A percentile compares a stretch with the other conserved stretches of the same genome.
phyloP scores from a whole-genome alignment of 2,329 filamentous ascomycete genomes.

The Cordyceps javanica region DNA sequence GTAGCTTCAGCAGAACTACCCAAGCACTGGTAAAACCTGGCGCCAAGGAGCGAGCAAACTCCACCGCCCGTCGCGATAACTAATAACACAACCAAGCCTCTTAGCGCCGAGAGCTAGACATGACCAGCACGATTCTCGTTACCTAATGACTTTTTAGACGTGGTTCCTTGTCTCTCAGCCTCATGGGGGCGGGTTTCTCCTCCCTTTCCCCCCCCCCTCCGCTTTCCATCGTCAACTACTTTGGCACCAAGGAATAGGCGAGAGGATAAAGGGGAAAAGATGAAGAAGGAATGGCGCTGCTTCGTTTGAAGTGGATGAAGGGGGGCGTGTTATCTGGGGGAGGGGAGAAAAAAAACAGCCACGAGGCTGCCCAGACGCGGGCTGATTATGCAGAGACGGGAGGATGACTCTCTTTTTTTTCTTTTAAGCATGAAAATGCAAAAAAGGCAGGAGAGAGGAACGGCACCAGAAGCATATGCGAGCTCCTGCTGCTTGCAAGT shows the following conservation, averaged over 20 bases:
- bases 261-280: not conserved
- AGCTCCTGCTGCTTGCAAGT: not conserved
- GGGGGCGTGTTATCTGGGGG: slow-evolving; percentile 1
- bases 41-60: not conserved
- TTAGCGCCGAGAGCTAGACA: not conserved
- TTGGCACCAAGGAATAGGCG: not conserved
- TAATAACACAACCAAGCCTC: not conserved
- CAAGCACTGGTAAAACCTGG: too few relatives aligned
- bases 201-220: too few relatives aligned
- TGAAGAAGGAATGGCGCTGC: not conserved
- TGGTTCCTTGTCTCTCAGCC: not conserved
- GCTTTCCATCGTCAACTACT: not conserved
- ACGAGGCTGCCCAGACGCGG: not conserved
- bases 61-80: not conserved
- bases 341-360: too few relatives aligned
- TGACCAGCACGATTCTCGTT: not conserved
- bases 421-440: slow-evolving; percentile 1
- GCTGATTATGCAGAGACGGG: not conserved
- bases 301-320: not conserved
- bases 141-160: slow-evolving; percentile 5
- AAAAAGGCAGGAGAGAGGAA: not conserved
- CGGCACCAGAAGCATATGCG: too few relatives aligned
- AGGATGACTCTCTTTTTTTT: not conserved
- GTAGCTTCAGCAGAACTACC: too few relatives aligned
- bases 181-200: too few relatives aligned